These are phyloP conservation scores for Ganoderma sinense DNA, from an alignment of 1,284 basidiomycete species.

Conservation along the genomic window DNA sequence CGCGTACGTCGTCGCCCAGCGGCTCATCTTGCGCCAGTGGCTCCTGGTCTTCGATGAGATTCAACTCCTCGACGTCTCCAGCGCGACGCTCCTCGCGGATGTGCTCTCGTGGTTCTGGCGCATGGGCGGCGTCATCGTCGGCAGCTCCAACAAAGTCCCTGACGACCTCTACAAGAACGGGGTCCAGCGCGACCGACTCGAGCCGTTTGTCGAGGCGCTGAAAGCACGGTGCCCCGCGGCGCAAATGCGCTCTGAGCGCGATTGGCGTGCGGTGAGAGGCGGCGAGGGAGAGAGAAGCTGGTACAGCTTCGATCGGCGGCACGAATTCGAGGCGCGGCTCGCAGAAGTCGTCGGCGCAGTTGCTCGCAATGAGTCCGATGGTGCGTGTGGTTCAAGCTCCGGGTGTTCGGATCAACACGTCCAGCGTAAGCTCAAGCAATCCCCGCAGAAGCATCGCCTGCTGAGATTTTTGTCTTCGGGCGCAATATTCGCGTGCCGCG, in stretches of 20 bases:
- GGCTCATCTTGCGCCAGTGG: conserved; percentile 61
- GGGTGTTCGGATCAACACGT: conserved; percentile 13
- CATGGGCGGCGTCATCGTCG: conserved; percentile 72
- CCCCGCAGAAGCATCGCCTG: conserved; percentile 17
- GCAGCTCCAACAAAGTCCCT: conserved; percentile 66
- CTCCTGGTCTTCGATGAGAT: conserved; percentile 76
- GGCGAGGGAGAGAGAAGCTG: conserved; percentile 38
- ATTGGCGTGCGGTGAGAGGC: conserved; percentile 46
- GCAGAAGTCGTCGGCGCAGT: not conserved
- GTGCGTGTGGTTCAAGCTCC: conserved; percentile 8
- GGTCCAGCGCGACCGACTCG: conserved; percentile 69
- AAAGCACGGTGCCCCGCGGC: conserved; percentile 69
- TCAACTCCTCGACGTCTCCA: conserved; percentile 76
- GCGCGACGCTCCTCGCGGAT: conserved; percentile 70
- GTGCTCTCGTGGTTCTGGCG: conserved; percentile 82
- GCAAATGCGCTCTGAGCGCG: conserved; percentile 55
- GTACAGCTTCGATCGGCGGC: conserved; percentile 40
- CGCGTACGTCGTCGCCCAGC: conserved; percentile 53
- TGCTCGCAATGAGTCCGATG: not conserved
- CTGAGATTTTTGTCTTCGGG: conserved; percentile 47
- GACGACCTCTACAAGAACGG: conserved; percentile 78
- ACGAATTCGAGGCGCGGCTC: conserved; percentile 36
- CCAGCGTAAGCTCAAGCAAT: not conserved
- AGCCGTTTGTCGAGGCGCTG: conserved; percentile 70
- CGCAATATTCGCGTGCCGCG: conserved; percentile 58